These are phyloP conservation scores for Diaporthe citri DNA, from an alignment of 2,329 filamentous ascomycete species.

Conservation along the genomic window DNA sequence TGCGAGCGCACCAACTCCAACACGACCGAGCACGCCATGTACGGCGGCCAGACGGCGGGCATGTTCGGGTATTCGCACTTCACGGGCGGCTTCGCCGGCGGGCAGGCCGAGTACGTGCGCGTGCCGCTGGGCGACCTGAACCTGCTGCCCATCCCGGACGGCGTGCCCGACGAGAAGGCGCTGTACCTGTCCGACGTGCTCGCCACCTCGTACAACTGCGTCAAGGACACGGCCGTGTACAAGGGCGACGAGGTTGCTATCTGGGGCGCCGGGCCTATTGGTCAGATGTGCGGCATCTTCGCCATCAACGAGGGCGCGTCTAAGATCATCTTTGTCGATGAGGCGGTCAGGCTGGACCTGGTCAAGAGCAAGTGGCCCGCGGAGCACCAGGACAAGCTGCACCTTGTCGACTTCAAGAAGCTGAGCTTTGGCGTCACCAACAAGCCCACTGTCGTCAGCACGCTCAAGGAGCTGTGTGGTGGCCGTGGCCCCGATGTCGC, in stretches of 20 bases:
- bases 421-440: slow-evolving; percentile 69
- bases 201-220: slow-evolving; percentile 82
- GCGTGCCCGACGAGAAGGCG: slow-evolving; percentile 86
- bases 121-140: slow-evolving; percentile 87
- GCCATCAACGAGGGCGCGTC: slow-evolving; percentile 79
- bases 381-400: slow-evolving; percentile 65
- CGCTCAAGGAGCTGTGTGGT: slow-evolving; percentile 79
- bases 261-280: slow-evolving; percentile 88
- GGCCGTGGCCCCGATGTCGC: slow-evolving; percentile 80
- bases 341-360: slow-evolving; percentile 76
- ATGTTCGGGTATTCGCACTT: slow-evolving; percentile 83
- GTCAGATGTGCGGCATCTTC: slow-evolving; percentile 86
- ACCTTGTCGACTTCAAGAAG: slow-evolving; percentile 76
- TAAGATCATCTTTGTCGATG: slow-evolving; percentile 84
- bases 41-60: slow-evolving; percentile 80
- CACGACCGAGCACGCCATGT: slow-evolving; percentile 78
- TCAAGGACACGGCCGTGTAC: slow-evolving; percentile 87
- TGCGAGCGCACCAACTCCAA: slow-evolving; percentile 86
- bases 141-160: slow-evolving; percentile 81
- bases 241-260: slow-evolving; percentile 82
- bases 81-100: slow-evolving; percentile 88
- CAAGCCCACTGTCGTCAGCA: slow-evolving; percentile 74
- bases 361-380: slow-evolving; percentile 72
- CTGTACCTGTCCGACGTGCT: slow-evolving; percentile 87
- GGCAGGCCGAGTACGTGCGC: slow-evolving; percentile 88